Conservation (phyloP, 2,329 filamentous ascomycete species). For the Fonsecaea erecta region DNA sequence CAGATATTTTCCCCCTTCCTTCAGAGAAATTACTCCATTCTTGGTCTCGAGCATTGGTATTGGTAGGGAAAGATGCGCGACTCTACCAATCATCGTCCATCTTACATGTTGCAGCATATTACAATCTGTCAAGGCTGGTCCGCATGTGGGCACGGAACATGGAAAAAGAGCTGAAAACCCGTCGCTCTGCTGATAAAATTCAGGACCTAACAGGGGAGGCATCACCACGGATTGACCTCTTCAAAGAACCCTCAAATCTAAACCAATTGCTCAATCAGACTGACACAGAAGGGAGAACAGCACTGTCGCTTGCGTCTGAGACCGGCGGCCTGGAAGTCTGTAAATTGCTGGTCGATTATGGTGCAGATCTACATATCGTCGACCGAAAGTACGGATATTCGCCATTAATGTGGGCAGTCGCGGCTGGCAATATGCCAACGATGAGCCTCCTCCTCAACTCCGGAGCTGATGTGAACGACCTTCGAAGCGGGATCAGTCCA, state of each 20-base stretch:
- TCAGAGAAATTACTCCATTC: background rate
- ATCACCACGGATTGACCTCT: background rate
- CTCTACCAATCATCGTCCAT: background rate
- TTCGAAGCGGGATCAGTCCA: background rate
- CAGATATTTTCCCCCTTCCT: background rate
- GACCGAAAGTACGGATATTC: background rate
- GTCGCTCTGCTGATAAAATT: background rate
- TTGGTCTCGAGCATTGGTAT: background rate
- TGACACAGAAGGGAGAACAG: background rate
- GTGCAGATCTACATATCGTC: background rate
- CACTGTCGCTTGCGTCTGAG: background rate
- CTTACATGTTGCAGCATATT: background rate
- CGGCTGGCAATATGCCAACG: background rate
- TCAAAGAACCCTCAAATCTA: background rate
- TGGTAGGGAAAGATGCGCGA: background rate
- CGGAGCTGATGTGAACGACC: background rate
- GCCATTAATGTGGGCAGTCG: background rate
- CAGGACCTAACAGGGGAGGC: background rate
- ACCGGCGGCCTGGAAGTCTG: background rate
- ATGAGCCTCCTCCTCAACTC: background rate
- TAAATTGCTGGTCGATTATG: background rate
- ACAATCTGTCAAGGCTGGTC: background rate
- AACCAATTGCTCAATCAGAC: background rate
- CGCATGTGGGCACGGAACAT: background rate
- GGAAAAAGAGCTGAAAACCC: background rate